Base-by-base conservation (phyloP, 2,329 filamentous ascomycete genomes). In the Fusarium cyanostomum region DNA sequence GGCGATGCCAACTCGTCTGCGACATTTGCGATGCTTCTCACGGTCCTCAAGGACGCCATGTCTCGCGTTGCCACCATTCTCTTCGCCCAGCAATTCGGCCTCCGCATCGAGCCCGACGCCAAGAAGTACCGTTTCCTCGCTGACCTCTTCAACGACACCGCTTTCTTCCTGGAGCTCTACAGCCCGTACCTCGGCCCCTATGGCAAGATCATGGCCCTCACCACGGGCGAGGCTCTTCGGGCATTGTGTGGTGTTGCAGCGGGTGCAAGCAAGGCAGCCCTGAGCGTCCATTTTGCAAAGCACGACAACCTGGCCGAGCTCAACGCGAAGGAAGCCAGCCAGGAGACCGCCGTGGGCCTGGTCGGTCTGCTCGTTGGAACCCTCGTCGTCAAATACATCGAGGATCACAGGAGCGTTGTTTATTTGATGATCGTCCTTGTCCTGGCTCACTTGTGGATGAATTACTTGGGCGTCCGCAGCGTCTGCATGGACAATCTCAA, bases 291-390 rank as follows among this genome's bases (percentile, higher is more conserved):
- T 77, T 98, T 99, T 80, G 93, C 94, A 8, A 87, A 83, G 66
- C 88, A 88, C 73, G 92, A 92, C 33, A 98, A 97, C 74, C 79
- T 98, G 39, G 94, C 92, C 2, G 94, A 98, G 75, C 82, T 99
- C 54, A 98, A 97, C 78, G 94, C 94, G 54, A 89, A 97, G 84
- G 94, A 98, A 74, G 93, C 93, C 11, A 96, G 92, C 66, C 95
- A 98, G 78, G 95, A 98, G 78, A 98, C 94, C 0, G 88, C 97
- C 16, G 92, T 99, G 54, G 94, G 92, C 3, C 82, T 98, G 24
- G 62, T 97, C 30, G 95, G 95, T 3, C 93, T 98, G 86, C 82
- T 97, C 48, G 86, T 85, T 12, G 95, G 95, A 1, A 95, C 89
- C 43, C 59, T 96, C 3, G 88, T 97, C 12, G 91, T 98, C 15